A percentile compares a stretch with the other conserved stretches of the same genome.
These are phyloP conservation scores for Crithidia expoeki DNA, from an alignment of 208 protist genomes.

Conservation along the genomic window DNA sequence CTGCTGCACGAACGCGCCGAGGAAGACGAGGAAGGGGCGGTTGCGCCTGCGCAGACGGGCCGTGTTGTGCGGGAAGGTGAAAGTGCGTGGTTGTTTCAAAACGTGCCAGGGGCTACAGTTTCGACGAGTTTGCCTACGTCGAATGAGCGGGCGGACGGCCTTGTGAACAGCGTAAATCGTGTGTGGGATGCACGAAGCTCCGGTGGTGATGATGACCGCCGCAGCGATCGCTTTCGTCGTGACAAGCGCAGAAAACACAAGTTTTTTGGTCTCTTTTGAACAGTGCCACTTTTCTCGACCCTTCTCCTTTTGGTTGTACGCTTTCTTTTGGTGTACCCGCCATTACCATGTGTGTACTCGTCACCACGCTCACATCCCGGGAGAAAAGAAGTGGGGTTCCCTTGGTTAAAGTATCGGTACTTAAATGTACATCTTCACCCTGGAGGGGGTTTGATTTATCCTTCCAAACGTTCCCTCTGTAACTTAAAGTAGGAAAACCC, in stretches of 20 bases:
- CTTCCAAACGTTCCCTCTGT: no score
- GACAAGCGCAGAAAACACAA: not conserved
- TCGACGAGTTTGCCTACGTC: not conserved
- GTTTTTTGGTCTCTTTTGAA: conserved; percentile 18
- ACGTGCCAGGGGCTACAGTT: not conserved
- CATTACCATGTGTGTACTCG: not conserved
- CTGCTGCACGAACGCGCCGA: conserved; percentile 3
- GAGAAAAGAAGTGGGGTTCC: no score
- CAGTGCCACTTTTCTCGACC: not conserved
- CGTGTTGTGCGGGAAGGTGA: conserved; percentile 2
- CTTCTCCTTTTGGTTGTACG: no score
- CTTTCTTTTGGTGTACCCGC: no score
- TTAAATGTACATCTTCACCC: no score
- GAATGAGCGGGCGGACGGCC: conserved; percentile 6
- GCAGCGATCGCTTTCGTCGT: not conserved
- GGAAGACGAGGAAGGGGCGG: not conserved
- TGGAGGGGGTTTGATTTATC: no score
- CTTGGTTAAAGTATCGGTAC: no score
- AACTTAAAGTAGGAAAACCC: no score
- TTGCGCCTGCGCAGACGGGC: not conserved
- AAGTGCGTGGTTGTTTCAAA: not conserved
- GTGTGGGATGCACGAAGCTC: not conserved
- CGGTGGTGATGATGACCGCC: not conserved
- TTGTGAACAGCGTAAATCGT: conserved; percentile 21
- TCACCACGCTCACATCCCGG: not conserved